Percentiles rank a stretch among this genome's conserved stretches.
Conservation (phyloP, 148 eudicot genomes). For the Arbutus unedo region DNA sequence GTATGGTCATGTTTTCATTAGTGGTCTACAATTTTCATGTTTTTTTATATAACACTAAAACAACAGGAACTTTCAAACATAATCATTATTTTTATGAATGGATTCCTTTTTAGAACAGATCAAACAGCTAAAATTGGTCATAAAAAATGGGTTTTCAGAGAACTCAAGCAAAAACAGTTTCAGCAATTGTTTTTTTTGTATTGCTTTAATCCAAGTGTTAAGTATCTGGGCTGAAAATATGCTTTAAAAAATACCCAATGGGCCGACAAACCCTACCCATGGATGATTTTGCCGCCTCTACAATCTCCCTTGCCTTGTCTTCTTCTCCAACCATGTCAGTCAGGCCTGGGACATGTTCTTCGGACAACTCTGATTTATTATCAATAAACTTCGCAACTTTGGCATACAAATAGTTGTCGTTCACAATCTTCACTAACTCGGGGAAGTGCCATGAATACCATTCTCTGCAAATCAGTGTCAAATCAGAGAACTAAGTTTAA, state of each 20-base stretch:
- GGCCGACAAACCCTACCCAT: constrained; percentile 56
- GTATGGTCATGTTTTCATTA: not conserved
- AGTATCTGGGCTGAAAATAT: not conserved
- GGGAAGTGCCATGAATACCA: constrained; percentile 99
- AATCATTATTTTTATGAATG: too few species aligned
- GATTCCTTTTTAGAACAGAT: too few species aligned
- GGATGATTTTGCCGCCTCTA: constrained; percentile 96
- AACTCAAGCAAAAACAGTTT: not conserved
- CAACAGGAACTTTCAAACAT: too few species aligned
- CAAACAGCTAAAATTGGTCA: not conserved
- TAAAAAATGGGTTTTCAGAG: not conserved
- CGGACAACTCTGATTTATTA: constrained; percentile 73
- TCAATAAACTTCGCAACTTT: constrained; percentile 75
- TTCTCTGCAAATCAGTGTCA: constrained; percentile 49
- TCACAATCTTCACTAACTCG: constrained; percentile 80
- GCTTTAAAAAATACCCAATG: not conserved
- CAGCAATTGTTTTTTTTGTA: not conserved
- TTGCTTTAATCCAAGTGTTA: not conserved
- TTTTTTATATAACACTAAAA: too few species aligned
- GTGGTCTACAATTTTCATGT: too few species aligned
- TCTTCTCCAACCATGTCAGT: constrained; percentile 87
- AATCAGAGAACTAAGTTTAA: not conserved
- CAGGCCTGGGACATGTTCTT: constrained; percentile 64
- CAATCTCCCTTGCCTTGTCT: constrained; percentile 92
- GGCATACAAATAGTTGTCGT: constrained; percentile 88